Base-by-base conservation (phyloP, 129 eudicot species). In the Helianthus annuus region DNA sequence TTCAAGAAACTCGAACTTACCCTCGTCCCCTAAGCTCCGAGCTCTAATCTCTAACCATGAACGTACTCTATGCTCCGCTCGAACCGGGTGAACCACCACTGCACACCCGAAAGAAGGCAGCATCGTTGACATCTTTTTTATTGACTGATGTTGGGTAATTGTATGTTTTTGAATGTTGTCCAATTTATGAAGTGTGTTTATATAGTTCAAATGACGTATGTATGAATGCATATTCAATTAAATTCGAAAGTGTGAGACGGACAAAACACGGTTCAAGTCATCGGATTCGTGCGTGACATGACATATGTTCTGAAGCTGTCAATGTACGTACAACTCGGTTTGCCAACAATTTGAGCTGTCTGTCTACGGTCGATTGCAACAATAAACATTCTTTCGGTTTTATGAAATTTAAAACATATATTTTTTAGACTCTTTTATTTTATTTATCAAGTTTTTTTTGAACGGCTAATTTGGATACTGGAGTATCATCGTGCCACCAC, bases 341-440 rank as follows among this genome's bases (percentile, higher is more conserved):
- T 60, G 11, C 69, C 65, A 49, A 14, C 3, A 5, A 2, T 22
- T 69, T 15, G 10, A 77, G 70, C 76, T 77, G 81, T 0, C 76
- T 77, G 81, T 0, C 5, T 19, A 19, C 22, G 22, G 56, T 69
- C 76, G 81, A 77, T 77, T 77, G 27, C 34, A 77, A 60, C 70
- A 2, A 77, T 69, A 60, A 55, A 34, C 49, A 76, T 68, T 59
- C 62, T 13, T 36, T 15, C 64, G 51, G 42, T 68, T 67, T 13
- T 59, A 45, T 1, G 12, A 36, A 11, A 44, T 0, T n/a, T 14
- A 14, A 4, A 72, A n/a, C 2, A 48, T 7, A 54, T 17, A 39
- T 27, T 27, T 27, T 19, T 19, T 19, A 19, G 22, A 19, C 22
- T 19, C 0, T 19, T 19, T 19, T 19, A 19, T 19, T 19, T 19